phyloP scores from a whole-genome alignment of 2,329 filamentous ascomycete species.

The Paraphoma sp. region DNA sequence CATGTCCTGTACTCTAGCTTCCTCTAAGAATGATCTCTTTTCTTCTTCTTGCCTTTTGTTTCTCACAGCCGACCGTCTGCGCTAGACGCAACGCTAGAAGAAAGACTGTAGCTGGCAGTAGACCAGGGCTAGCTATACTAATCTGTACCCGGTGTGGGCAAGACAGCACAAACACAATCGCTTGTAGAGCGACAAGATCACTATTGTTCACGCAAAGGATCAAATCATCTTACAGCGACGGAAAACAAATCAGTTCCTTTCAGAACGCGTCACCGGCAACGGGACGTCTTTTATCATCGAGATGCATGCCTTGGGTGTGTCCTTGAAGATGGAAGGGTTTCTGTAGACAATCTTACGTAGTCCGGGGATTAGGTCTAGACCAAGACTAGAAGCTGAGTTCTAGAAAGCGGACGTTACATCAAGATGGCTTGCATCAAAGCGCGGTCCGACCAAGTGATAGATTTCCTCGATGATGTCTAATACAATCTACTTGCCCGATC shows the following conservation, averaged over 20 bases:
- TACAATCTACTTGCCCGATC: too few relatives aligned
- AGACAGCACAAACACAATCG: slow-evolving; percentile 9
- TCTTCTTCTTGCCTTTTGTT: slow-evolving; percentile 6
- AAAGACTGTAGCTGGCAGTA: too few relatives aligned
- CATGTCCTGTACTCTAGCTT: slow-evolving; percentile 26
- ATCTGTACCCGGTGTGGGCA: slow-evolving; percentile 35
- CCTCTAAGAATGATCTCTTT: slow-evolving; percentile 1
- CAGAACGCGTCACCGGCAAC: slow-evolving; percentile 18
- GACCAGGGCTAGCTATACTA: slow-evolving; percentile 12
- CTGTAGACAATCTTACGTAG: too few relatives aligned
- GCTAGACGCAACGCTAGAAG: not conserved
- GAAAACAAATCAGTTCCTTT: not conserved
- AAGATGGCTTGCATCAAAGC: too few relatives aligned
- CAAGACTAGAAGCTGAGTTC: too few relatives aligned
- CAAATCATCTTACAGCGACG: not conserved
- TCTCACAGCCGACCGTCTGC: slow-evolving; percentile 11
- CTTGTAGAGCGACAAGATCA: not conserved
- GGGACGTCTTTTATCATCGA: slow-evolving; percentile 47
- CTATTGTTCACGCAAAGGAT: not conserved
- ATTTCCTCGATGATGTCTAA: too few relatives aligned
- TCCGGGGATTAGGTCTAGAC: too few relatives aligned
- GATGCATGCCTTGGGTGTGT: slow-evolving; percentile 32
- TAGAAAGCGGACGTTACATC: too few relatives aligned
- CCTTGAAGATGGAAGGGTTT: slow-evolving; percentile 39
- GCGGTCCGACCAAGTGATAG: too few relatives aligned